A percentile compares a stretch with the other conserved stretches of the same genome.
Conservation (phyloP, 208 protist species). For the Acanthamoeba healyi region DNA sequence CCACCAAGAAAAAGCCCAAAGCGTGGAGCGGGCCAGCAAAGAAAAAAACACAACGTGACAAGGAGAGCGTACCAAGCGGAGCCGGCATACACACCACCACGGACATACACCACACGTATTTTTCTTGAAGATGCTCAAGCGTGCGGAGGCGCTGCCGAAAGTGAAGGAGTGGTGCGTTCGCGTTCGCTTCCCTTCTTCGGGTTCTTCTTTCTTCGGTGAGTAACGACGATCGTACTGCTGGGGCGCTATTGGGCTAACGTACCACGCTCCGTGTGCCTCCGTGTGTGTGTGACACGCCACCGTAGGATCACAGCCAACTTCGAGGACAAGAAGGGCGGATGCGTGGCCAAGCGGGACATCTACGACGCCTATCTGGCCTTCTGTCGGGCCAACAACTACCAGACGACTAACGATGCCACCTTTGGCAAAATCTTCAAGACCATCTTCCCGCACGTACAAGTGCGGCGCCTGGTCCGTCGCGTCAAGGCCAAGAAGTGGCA, state of each 20-base stretch:
- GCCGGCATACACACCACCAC: background rate
- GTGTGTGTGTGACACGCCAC: background rate
- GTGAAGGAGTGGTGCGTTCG: slow-evolving; percentile 19
- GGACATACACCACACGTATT: background rate
- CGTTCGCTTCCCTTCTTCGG: background rate
- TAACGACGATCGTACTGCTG: background rate
- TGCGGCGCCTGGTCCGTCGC: background rate
- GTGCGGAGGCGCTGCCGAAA: background rate
- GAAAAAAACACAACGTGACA: too few relatives aligned
- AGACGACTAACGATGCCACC: slow-evolving; percentile 3
- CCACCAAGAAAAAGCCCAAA: too few relatives aligned
- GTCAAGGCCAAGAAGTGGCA: slow-evolving; percentile 55
- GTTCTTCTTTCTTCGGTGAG: background rate
- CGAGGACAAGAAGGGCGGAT: background rate
- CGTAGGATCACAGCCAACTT: background rate
- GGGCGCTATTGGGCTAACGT: too few relatives aligned
- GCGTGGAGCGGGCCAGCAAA: too few relatives aligned
- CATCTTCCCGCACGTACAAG: background rate
- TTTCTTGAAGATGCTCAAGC: slow-evolving; percentile 21
- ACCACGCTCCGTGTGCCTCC: background rate
- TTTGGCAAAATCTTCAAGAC: slow-evolving; percentile 37
- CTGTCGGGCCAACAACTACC: background rate
- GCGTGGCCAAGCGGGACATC: slow-evolving; percentile 31
- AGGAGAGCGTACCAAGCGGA: too few relatives aligned
- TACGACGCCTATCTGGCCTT: slow-evolving; percentile 25